Percentiles rank a stretch among this genome's conserved stretches.
These are phyloP conservation scores for Penicillium turbatum DNA, from an alignment of 495 filamentous ascomycete species.

Conservation along the genomic window DNA sequence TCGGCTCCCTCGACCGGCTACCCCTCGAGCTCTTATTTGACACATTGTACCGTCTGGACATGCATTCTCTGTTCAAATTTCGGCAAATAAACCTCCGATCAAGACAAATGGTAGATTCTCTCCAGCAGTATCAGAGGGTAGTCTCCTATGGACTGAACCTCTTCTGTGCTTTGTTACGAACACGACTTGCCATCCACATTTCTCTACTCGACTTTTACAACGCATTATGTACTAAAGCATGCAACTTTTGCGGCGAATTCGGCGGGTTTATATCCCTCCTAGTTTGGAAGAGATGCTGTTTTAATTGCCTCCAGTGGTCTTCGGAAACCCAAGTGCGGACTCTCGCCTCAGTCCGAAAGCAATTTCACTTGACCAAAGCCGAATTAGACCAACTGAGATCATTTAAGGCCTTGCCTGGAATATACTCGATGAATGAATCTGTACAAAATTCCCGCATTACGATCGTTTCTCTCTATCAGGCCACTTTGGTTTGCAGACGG, in stretches of 20 bases:
- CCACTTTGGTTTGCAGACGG: slow-evolving; percentile 23
- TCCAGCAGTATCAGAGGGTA: slow-evolving; percentile 31
- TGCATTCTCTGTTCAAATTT: slow-evolving; percentile 36
- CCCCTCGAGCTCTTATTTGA: slow-evolving; percentile 37
- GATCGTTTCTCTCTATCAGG: slow-evolving; percentile 27
- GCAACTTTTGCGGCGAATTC: slow-evolving; percentile 32
- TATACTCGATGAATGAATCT: slow-evolving; percentile 32
- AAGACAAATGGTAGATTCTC: slow-evolving; percentile 33
- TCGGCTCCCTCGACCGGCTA: slow-evolving; percentile 32
- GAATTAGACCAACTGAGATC: slow-evolving; percentile 21
- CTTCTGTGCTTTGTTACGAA: slow-evolving; percentile 39
- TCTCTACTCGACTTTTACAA: slow-evolving; percentile 34
- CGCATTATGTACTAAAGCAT: slow-evolving; percentile 35
- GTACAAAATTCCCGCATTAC: slow-evolving; percentile 25
- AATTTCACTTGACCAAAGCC: slow-evolving; percentile 30
- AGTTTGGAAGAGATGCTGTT: slow-evolving; percentile 36
- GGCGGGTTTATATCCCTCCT: slow-evolving; percentile 34
- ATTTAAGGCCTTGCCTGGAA: slow-evolving; percentile 36
- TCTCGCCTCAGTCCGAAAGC: slow-evolving; percentile 28
- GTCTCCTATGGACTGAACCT: slow-evolving; percentile 34
- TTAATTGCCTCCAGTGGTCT: slow-evolving; percentile 28
- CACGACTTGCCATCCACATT: slow-evolving; percentile 24
- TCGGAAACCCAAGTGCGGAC: slow-evolving; percentile 29
- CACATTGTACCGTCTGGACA: slow-evolving; percentile 32
- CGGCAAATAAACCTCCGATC: slow-evolving; percentile 34